A percentile compares a stretch with the other conserved stretches of the same genome.
These are phyloP conservation scores for Kokia cookei DNA, from an alignment of 441 rosid genomes.

Conservation along the genomic window DNA sequence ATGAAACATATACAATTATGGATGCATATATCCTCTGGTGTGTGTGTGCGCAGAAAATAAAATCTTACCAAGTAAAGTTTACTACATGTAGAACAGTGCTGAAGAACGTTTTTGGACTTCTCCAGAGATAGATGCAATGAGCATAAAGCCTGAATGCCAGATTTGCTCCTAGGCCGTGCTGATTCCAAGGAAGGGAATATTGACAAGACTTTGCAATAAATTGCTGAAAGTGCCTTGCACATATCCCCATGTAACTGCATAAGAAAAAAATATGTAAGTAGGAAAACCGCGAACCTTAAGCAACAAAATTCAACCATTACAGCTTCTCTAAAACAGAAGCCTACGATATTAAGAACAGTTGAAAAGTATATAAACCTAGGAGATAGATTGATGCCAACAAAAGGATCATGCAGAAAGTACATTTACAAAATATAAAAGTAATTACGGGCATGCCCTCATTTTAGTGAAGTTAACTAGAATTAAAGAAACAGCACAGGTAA, in stretches of 20 bases:
- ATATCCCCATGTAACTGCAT: conserved; percentile 90
- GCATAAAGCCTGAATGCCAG: conserved; percentile 95
- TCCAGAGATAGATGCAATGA: conserved; percentile 92
- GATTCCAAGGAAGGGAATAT: conserved; percentile 92
- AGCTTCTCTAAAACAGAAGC: not conserved
- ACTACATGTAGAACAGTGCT: conserved; percentile 91
- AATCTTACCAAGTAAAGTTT: conserved; percentile 85
- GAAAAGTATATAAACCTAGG: not conserved
- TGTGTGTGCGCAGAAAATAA: not conserved
- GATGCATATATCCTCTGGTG: not conserved
- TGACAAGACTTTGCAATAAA: conserved; percentile 67
- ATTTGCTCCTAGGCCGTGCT: conserved; percentile 91
- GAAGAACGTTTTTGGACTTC: conserved; percentile 85
- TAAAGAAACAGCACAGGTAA: not conserved
- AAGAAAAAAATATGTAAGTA: conserved; percentile 1
- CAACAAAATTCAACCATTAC: not conserved
- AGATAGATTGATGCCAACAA: not conserved
- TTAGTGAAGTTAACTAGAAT: not conserved
- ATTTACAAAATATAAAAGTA: not conserved
- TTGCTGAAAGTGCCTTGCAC: conserved; percentile 72
- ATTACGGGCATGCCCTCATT: not conserved
- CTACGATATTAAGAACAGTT: not conserved
- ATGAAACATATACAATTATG: not conserved
- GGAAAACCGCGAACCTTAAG: not conserved
- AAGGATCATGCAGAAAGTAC: not conserved